These are phyloP conservation scores for Tulasnella sp. DNA, from an alignment of 768 basidiomycete species.

Conservation along the genomic window DNA sequence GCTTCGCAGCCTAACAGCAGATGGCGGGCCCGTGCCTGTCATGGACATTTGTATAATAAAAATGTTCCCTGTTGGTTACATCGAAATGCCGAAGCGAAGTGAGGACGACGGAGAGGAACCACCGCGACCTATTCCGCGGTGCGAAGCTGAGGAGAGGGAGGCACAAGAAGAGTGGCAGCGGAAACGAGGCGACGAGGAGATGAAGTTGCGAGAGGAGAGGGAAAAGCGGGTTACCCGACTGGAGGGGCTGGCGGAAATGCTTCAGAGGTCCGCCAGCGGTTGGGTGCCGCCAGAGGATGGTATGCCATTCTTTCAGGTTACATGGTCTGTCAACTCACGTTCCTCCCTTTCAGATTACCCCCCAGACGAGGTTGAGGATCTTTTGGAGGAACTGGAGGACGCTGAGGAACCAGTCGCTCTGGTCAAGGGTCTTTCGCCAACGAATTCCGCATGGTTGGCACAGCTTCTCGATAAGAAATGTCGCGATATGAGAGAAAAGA, in stretches of 20 bases:
- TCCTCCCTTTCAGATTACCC: conserved; percentile 22
- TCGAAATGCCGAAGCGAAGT: conserved; percentile 41
- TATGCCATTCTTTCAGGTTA: conserved; percentile 20
- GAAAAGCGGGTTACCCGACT: conserved; percentile 44
- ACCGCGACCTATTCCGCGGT: conserved; percentile 41
- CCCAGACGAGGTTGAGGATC: conserved; percentile 30
- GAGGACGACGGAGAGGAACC: conserved; percentile 33
- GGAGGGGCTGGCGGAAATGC: conserved; percentile 50
- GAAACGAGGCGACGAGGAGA: conserved; percentile 43
- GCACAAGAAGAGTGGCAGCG: conserved; percentile 64
- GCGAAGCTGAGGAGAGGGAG: conserved; percentile 54
- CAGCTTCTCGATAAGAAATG: conserved; percentile 14
- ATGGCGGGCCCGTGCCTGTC: conserved; percentile 67
- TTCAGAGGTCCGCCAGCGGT: conserved; percentile 46
- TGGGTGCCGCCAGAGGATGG: conserved; percentile 26
- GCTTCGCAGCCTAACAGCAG: conserved; percentile 61
- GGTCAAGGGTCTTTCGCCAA: conserved; percentile 31
- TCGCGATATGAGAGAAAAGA: conserved; percentile 29
- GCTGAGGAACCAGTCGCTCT: conserved; percentile 33
- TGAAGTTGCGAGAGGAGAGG: conserved; percentile 43
- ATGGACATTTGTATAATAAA: conserved; percentile 66
- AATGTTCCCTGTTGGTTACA: conserved; percentile 64
- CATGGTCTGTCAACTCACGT: not conserved
- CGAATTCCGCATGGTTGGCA: conserved; percentile 20
- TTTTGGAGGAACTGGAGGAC: conserved; percentile 58